Conservation (phyloP, 2,329 filamentous ascomycete genomes). For the Sporothrix pseudoabietina region DNA sequence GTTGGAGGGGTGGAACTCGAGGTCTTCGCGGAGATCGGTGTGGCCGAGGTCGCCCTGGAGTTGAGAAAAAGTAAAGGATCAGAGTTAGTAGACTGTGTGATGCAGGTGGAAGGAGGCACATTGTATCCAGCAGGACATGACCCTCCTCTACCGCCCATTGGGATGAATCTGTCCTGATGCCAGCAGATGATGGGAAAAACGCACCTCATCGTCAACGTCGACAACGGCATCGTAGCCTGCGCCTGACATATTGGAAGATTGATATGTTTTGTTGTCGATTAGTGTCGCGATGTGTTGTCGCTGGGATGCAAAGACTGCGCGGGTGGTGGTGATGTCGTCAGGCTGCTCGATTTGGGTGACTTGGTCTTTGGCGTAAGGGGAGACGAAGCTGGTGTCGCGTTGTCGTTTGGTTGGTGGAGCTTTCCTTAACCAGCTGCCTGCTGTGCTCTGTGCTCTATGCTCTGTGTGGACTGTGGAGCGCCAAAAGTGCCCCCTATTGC, state of each 20-base stretch:
- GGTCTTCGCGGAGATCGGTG: constrained; percentile 96
- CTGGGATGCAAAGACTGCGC: no score
- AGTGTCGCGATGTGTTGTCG: background rate
- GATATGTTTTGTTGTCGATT: background rate
- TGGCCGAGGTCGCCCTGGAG: constrained; percentile 90
- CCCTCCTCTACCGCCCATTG: background rate
- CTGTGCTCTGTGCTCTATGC: background rate
- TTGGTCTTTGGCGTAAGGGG: constrained; percentile 18
- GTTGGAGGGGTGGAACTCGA: constrained; percentile 95
- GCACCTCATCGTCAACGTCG: constrained; percentile 91
- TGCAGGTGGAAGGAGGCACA: background rate
- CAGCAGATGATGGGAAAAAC: background rate
- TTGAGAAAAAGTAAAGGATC: constrained; percentile 14
- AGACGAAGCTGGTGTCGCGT: constrained; percentile 29
- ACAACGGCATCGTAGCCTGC: constrained; percentile 97
- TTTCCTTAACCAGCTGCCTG: constrained; percentile 15
- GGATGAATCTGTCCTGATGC: background rate
- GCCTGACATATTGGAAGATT: constrained; percentile 29
- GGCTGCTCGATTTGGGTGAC: background rate
- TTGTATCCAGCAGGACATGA: background rate
- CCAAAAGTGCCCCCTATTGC: background rate
- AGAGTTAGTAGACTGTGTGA: background rate
- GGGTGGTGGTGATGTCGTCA: background rate
- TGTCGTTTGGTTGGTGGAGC: constrained; percentile 22
- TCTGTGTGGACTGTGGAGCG: background rate